Base-by-base conservation (phyloP, 1,284 basidiomycete genomes). In the Sanguinoderma infundibulare region DNA sequence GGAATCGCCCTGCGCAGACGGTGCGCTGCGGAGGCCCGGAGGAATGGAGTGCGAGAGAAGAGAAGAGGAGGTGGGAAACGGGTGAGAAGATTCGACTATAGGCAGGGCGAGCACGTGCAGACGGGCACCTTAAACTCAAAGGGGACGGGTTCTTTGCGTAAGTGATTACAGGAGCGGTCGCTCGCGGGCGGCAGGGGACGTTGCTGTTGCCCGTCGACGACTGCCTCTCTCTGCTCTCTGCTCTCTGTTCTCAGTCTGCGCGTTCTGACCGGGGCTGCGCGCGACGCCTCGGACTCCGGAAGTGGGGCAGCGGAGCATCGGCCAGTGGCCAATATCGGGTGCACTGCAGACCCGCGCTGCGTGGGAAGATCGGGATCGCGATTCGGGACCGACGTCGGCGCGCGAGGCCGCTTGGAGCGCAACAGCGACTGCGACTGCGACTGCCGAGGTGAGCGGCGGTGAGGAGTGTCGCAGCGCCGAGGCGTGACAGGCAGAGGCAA, bases 51-150 rank as follows among this genome's bases (percentile, higher is more conserved):
- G 55, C 20, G 54, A 54, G 57, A n/a, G 42, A 39, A 28, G 46
- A 10, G 24, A 20, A 38, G 26, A 17, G 30, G 46, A 34, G 4
- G 53, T 14, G 53, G 30, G 46, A 34, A 3, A 47, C 9, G 53
- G 50, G 38, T 64, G 63, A 51, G 63, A 64, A 59, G 54, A 51
- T 56, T 38, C 15, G 22, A 50, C 63, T 57, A 50, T 49, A 61
- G 42, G 34, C 14, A 38, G 57, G 34, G 14, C 0, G 51, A 14
- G 12, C 63, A 65, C 63, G 63, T 64, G 63, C n/a, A 57, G 50
- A 49, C 35, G 49, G 32, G 39, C 51, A 32, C n/a, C 39, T 32
- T 30, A 44, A 26, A 32, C 20, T 22, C 38, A 40, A 52, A 44
- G 39, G 34, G 30, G 39, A 54, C 40, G 36, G 52, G 46, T 32